Conservation (phyloP, 805 yeast species). For the Schwanniomyces pseudopolymorphus region DNA sequence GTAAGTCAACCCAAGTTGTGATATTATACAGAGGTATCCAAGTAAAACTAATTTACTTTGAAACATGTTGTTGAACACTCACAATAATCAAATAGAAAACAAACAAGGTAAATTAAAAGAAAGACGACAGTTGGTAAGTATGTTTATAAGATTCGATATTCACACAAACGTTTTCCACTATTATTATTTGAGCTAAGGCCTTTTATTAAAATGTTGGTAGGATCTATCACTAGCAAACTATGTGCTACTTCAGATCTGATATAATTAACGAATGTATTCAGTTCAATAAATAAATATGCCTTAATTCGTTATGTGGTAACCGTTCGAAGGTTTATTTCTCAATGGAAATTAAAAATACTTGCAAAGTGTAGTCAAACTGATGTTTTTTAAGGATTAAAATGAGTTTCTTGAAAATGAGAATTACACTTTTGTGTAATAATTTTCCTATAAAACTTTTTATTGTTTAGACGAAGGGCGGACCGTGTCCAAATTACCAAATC, state of each 20-base stretch:
- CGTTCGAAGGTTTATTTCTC: neutral
- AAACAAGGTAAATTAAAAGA: neutral
- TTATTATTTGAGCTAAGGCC: neutral
- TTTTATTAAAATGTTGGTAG: neutral
- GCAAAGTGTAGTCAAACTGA: neutral
- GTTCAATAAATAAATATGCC: neutral
- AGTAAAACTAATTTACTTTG: neutral
- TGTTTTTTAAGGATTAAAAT: neutral
- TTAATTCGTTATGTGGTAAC: neutral
- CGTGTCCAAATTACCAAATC: slow-evolving; percentile 1
- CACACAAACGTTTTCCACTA: neutral
- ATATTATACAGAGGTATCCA: neutral
- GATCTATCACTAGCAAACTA: neutral
- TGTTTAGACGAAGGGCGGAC: slow-evolving; percentile 1
- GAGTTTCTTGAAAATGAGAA: neutral
- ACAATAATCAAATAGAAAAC: neutral
- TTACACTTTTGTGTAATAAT: slow-evolving; percentile 6
- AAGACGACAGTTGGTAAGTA: neutral
- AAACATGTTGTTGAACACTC: neutral
- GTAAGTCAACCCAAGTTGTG: neutral
- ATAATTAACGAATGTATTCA: neutral
- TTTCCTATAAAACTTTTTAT: slow-evolving; percentile 4
- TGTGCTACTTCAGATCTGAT: neutral
- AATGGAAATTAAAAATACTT: neutral
- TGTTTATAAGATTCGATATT: neutral